Evolutionary conservation across 306 rosid genomes (phyloP).

Genomic region (Dalbergia oliveri): DNA sequence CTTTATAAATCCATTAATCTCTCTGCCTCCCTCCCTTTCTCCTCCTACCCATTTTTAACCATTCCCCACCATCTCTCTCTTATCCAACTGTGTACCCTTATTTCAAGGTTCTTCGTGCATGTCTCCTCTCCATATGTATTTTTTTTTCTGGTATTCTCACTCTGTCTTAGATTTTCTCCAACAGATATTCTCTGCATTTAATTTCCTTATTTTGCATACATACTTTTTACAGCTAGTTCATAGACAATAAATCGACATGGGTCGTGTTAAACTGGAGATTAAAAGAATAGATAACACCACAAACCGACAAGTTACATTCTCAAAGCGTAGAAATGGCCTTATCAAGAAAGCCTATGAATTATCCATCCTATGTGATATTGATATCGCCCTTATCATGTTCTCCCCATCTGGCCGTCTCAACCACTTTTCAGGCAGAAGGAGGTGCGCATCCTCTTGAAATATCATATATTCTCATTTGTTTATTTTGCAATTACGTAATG

Average conservation of each 20-base stretch:
- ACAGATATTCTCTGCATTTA: slow-evolving; percentile 44
- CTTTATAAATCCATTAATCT: slow-evolving; percentile 53
- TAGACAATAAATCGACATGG: slow-evolving; percentile 55
- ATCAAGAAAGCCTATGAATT: slow-evolving; percentile 88
- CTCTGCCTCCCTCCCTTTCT: slow-evolving; percentile 60
- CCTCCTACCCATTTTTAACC: slow-evolving; percentile 68
- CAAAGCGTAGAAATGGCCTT: slow-evolving; percentile 88
- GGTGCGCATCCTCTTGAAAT: slow-evolving; percentile 43
- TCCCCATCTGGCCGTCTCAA: slow-evolving; percentile 72
- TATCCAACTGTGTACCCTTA: slow-evolving; percentile 56
- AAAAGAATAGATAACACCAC: slow-evolving; percentile 81
- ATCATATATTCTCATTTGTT: neutral
- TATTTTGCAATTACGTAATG: neutral
- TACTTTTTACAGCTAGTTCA: neutral
- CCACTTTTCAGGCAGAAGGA: slow-evolving; percentile 77
- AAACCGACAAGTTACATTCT: slow-evolving; percentile 86
- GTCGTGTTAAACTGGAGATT: slow-evolving; percentile 88
- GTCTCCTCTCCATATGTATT: slow-evolving; percentile 34
- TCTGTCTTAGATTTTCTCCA: slow-evolving; percentile 49
- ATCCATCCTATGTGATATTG: slow-evolving; percentile 83
- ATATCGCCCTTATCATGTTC: slow-evolving; percentile 86
- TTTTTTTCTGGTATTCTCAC: neutral
- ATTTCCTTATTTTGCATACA: slow-evolving; percentile 30
- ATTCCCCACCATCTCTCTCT: slow-evolving; percentile 54
- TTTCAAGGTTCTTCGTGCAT: slow-evolving; percentile 65